Conservation (phyloP, 768 basidiomycete species). For the Grammothele lineata region DNA sequence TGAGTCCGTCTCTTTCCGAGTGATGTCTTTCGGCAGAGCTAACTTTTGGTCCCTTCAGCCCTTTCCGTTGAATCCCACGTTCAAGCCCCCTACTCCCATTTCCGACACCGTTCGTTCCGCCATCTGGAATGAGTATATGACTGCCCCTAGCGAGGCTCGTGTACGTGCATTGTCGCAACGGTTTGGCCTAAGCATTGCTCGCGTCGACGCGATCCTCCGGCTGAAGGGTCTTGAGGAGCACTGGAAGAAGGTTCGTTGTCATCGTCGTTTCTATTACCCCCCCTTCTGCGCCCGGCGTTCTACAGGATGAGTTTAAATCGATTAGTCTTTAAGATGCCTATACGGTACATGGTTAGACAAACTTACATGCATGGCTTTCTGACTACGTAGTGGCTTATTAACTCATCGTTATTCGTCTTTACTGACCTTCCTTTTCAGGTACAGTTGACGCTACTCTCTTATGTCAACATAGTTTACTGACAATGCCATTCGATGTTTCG, state of each 20-base stretch:
- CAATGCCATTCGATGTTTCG: too few species aligned
- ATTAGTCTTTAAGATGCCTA: constrained; percentile 92
- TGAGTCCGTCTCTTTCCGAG: constrained; percentile 35
- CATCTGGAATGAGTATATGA: constrained; percentile 60
- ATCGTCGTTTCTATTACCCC: too few species aligned
- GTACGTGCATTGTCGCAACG: constrained; percentile 57
- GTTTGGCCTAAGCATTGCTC: constrained; percentile 68
- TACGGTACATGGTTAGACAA: constrained; percentile 75
- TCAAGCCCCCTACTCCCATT: constrained; percentile 74
- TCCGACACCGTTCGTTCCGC: constrained; percentile 53
- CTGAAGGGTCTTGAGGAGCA: constrained; percentile 73
- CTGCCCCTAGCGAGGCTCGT: constrained; percentile 50
- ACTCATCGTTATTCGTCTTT: constrained; percentile 4
- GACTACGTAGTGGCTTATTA: too few species aligned
- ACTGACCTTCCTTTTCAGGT: constrained; percentile 13
- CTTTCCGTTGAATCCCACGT: constrained; percentile 82
- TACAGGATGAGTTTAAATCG: constrained; percentile 68
- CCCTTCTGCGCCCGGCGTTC: too few species aligned
- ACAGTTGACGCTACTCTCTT: too few species aligned
- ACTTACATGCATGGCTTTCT: constrained; percentile 38
- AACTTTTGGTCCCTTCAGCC: constrained; percentile 62
- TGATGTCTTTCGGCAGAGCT: neutral
- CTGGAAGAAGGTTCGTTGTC: constrained; percentile 61
- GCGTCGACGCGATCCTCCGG: constrained; percentile 78
- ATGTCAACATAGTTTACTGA: too few species aligned